These are phyloP conservation scores for Moniliella sp. DNA, from an alignment of 1,284 basidiomycete species.

Conservation along the genomic window DNA sequence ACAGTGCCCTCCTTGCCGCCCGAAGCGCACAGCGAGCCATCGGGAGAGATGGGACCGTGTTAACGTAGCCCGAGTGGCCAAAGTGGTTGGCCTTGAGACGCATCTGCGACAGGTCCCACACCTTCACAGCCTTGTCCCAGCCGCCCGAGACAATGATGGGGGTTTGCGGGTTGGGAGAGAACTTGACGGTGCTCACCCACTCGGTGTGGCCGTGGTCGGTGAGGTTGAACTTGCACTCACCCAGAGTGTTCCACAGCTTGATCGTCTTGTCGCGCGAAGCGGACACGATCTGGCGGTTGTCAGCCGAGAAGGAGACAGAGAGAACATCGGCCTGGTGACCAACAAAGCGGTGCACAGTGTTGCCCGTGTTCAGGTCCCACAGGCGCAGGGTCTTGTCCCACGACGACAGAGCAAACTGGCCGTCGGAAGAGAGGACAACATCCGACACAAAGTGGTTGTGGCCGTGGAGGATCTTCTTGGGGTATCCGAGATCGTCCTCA, in stretches of 20 bases:
- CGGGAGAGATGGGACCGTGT: too few relatives aligned
- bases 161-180: constrained; percentile 93
- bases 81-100: too few relatives aligned
- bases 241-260: constrained; percentile 99
- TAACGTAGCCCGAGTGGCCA: too few relatives aligned
- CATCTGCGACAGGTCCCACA: constrained; percentile 43
- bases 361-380: constrained; percentile 46
- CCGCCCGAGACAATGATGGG: constrained; percentile 96
- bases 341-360: constrained; percentile 52
- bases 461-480: constrained; percentile 82
- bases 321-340: constrained; percentile 95
- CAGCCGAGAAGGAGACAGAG: constrained; percentile 39
- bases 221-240: constrained; percentile 99
- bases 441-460: constrained; percentile 99
- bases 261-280: constrained; percentile 89
- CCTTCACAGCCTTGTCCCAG: constrained; percentile 99
- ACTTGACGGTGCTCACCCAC: constrained; percentile 92
- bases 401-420: constrained; percentile 96
- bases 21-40: too few relatives aligned
- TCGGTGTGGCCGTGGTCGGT: constrained; percentile 59
- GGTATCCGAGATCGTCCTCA: constrained; percentile 41
- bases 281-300: constrained; percentile 67
- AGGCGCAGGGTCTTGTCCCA: constrained; percentile 99
- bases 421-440: constrained; percentile 68
- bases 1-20: too few relatives aligned